phyloP scores from a whole-genome alignment of 495 filamentous ascomycete species.

The Penicillium malachiteum region DNA sequence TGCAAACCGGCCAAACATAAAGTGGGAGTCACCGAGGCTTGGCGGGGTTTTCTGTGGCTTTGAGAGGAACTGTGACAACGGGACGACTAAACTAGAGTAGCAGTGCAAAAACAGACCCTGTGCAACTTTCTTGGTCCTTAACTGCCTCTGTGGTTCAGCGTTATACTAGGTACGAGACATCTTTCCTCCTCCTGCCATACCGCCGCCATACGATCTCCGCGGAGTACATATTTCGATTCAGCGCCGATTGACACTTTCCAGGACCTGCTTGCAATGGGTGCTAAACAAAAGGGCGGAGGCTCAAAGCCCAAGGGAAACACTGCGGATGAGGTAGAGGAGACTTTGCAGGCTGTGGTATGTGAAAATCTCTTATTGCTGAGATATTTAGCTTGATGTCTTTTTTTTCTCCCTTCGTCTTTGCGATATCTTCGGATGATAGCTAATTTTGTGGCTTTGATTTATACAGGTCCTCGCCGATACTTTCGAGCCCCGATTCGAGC shows the following conservation, averaged over 20 bases:
- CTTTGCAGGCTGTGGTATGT: conserved; percentile 83
- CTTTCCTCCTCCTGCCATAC: neutral
- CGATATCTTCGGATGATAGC: neutral
- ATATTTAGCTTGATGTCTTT: neutral
- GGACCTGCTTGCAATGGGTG: conserved; percentile 33
- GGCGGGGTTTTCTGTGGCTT: conserved; percentile 37
- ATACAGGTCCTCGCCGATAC: conserved; percentile 79
- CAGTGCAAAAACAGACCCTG: neutral
- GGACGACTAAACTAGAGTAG: neutral
- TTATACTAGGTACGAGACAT: neutral
- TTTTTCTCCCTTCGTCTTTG: conserved; percentile 1
- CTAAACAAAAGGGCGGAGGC: conserved; percentile 60
- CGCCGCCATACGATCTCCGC: neutral
- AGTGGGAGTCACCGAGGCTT: conserved; percentile 36
- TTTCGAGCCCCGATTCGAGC: conserved; percentile 86
- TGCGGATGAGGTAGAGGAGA: conserved; percentile 74
- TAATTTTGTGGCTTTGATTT: conserved; percentile 15
- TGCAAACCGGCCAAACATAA: conserved; percentile 37
- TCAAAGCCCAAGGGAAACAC: conserved; percentile 60
- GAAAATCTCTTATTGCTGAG: neutral
- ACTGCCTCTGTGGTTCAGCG: neutral
- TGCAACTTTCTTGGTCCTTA: neutral
- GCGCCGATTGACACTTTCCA: conserved; percentile 4
- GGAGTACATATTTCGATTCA: neutral
- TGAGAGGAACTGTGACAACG: neutral